These are phyloP conservation scores for Rhizopogon salebrosus DNA, from an alignment of 768 basidiomycete species.

Conservation along the genomic window DNA sequence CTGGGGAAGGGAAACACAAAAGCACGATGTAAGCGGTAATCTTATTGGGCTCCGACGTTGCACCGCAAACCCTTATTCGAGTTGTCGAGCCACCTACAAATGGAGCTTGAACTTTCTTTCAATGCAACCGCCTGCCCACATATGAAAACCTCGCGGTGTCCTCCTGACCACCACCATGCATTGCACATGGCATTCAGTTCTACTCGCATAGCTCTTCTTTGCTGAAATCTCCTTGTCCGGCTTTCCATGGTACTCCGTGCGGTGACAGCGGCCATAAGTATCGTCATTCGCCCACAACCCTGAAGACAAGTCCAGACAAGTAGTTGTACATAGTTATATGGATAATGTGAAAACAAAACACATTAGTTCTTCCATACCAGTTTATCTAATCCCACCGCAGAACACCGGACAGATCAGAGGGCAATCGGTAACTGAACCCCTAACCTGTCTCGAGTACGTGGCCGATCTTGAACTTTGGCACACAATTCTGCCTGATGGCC, in stretches of 20 bases:
- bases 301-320: too few species aligned
- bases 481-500: constrained; percentile 53
- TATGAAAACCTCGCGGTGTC: background rate
- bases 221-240: too few species aligned
- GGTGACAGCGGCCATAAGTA: too few species aligned
- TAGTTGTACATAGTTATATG: too few species aligned
- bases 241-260: too few species aligned
- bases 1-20: background rate
- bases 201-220: too few species aligned
- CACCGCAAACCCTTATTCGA: constrained; percentile 2
- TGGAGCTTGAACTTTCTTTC: constrained; percentile 1
- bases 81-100: background rate
- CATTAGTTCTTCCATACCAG: too few species aligned
- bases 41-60: constrained; percentile 2
- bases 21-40: background rate
- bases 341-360: too few species aligned
- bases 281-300: too few species aligned
- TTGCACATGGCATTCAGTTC: background rate
- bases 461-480: constrained; percentile 72
- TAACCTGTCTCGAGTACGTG: constrained; percentile 64
- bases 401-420: constrained; percentile 39
- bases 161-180: constrained; percentile 1
- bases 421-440: constrained; percentile 67
- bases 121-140: background rate
- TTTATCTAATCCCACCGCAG: too few species aligned